These are phyloP conservation scores for Penicillium chermesinum DNA, from an alignment of 495 filamentous ascomycete genomes.

Conservation along the genomic window DNA sequence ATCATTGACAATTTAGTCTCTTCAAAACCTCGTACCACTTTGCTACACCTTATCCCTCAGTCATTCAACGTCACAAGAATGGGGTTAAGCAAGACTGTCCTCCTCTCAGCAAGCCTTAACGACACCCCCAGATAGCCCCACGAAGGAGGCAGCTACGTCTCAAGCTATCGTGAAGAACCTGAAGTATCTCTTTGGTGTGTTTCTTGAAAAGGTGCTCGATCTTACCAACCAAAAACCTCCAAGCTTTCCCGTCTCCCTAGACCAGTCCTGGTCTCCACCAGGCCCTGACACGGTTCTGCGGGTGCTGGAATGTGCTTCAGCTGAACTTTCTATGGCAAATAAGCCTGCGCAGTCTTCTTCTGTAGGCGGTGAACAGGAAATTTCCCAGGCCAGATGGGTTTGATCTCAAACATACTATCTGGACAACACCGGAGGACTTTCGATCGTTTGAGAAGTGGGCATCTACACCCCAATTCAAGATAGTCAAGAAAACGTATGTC, in stretches of 20 bases:
- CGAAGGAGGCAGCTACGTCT: not conserved
- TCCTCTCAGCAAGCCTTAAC: too few species aligned
- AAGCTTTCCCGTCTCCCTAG: slow-evolving; percentile 10
- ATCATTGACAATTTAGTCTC: too few species aligned
- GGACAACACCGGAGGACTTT: slow-evolving; percentile 20
- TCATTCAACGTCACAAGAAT: too few species aligned
- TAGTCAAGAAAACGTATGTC: slow-evolving; percentile 17
- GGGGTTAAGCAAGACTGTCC: too few species aligned
- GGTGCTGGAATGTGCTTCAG: slow-evolving; percentile 3
- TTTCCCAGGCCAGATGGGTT: slow-evolving; percentile 8
- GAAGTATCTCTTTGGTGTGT: slow-evolving; percentile 9
- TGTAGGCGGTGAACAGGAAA: not conserved
- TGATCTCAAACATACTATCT: slow-evolving; percentile 15
- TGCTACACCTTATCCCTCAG: too few species aligned
- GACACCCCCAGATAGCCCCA: not conserved
- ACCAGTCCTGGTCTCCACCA: slow-evolving; percentile 4
- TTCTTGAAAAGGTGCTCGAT: slow-evolving; percentile 5
- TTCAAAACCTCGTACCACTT: too few species aligned
- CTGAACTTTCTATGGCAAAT: not conserved
- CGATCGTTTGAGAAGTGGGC: slow-evolving; percentile 22
- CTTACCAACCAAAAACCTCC: slow-evolving; percentile 13
- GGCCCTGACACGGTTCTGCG: slow-evolving; percentile 6
- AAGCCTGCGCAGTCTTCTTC: slow-evolving; percentile 1
- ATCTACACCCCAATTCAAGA: slow-evolving; percentile 17
- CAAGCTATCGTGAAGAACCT: not conserved